Conservation (phyloP, 257 asterid species). For the Handroanthus guayacan region DNA sequence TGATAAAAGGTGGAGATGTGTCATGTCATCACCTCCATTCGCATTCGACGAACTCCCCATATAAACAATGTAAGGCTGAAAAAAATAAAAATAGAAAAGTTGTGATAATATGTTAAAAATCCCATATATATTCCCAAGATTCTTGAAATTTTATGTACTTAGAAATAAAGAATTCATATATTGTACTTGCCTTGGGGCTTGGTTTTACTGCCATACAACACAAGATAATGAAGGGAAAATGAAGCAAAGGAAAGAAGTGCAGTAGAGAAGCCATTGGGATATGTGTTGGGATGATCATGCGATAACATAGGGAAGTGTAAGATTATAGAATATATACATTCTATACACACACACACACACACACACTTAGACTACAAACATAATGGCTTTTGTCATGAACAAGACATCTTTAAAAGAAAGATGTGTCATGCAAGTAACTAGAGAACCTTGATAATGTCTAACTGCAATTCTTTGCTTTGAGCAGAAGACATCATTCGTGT, state of each 20-base stretch:
- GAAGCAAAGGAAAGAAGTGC: conserved; percentile 35
- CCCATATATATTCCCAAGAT: neutral
- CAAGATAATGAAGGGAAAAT: conserved; percentile 36
- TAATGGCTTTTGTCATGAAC: too few relatives aligned
- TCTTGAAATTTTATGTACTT: too few relatives aligned
- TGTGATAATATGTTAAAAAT: neutral
- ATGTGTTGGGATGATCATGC: conserved; percentile 16
- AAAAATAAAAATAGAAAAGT: neutral
- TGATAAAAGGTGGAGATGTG: conserved; percentile 56
- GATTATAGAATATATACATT: conserved; percentile 9
- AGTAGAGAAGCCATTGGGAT: conserved; percentile 46
- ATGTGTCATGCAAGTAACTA: too few relatives aligned
- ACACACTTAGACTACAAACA: too few relatives aligned
- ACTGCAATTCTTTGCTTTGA: too few relatives aligned
- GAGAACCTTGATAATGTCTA: too few relatives aligned
- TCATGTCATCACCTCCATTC: conserved; percentile 34
- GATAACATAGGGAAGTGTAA: neutral
- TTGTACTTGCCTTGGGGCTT: conserved; percentile 43
- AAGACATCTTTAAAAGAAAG: too few relatives aligned
- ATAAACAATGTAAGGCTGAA: conserved; percentile 79
- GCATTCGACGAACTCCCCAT: conserved; percentile 69
- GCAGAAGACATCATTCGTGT: too few relatives aligned
- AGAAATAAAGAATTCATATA: too few relatives aligned
- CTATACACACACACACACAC: neutral
- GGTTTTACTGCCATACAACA: conserved; percentile 42